These are phyloP conservation scores for Hymenoscyphus infarciens DNA, from an alignment of 2,329 filamentous ascomycete species.

Conservation along the genomic window DNA sequence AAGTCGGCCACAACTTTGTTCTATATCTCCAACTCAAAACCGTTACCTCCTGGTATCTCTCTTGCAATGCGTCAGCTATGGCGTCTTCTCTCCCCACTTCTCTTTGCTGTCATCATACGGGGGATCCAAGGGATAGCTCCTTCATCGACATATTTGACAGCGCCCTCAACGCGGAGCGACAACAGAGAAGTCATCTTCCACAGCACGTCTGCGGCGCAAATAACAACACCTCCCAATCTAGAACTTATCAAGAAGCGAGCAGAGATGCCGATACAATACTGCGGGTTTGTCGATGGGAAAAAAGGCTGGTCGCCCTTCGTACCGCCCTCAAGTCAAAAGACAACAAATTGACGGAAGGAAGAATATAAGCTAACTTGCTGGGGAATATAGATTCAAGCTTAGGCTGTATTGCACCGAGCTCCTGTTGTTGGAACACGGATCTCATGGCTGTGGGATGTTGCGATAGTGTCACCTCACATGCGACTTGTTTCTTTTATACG, in stretches of 20 bases:
- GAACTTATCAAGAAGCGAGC: neutral
- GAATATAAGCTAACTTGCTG: neutral
- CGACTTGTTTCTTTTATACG: neutral
- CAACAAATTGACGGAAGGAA: neutral
- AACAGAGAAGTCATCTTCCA: too few species aligned
- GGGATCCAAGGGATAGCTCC: too few species aligned
- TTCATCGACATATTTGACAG: too few species aligned
- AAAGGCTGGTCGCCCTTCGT: neutral
- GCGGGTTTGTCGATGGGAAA: neutral
- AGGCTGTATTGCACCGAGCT: neutral
- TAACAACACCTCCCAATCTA: neutral
- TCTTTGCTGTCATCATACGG: too few species aligned
- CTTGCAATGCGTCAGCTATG: too few species aligned
- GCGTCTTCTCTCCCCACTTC: too few species aligned
- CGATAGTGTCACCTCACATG: neutral
- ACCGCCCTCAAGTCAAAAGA: neutral
- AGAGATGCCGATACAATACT: neutral
- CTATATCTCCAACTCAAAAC: too few species aligned
- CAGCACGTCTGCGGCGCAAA: neutral
- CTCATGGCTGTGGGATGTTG: neutral
- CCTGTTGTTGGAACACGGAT: neutral
- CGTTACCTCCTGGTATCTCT: too few species aligned
- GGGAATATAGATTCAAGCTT: neutral
- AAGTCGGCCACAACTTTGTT: too few species aligned
- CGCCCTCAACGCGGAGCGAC: too few species aligned